phyloP scores from a whole-genome alignment of 2,329 filamentous ascomycete species.

The Biscogniauxia mediterranea region DNA sequence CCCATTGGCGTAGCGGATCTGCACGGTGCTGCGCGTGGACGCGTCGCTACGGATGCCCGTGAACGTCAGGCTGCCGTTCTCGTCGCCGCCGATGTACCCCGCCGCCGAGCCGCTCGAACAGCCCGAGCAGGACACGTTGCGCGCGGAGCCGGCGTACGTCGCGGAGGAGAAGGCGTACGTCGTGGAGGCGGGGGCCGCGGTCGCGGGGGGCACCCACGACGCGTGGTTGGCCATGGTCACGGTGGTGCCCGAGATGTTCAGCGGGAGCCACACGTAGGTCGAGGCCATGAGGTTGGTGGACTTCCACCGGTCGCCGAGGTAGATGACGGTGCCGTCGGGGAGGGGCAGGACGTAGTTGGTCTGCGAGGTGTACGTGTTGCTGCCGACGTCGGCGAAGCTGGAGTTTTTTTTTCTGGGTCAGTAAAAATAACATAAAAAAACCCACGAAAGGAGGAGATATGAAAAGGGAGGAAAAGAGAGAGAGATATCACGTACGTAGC shows the following conservation, averaged over 20 bases:
- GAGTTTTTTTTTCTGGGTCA: not conserved
- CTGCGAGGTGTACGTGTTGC: conserved; percentile 57
- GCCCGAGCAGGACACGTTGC: conserved; percentile 42
- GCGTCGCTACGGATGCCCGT: conserved; percentile 41
- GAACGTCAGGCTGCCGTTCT: conserved; percentile 46
- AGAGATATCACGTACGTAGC: conserved; percentile 26
- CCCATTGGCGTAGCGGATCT: conserved; percentile 55
- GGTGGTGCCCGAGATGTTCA: conserved; percentile 49
- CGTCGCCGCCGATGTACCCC: conserved; percentile 53
- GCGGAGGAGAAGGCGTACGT: conserved; percentile 41
- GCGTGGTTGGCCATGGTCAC: conserved; percentile 50
- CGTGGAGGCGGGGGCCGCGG: conserved; percentile 42
- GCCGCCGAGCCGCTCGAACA: conserved; percentile 49
- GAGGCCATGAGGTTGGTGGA: conserved; percentile 54
- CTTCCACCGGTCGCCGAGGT: conserved; percentile 68
- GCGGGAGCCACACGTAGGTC: conserved; percentile 63
- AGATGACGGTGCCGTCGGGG: conserved; percentile 44
- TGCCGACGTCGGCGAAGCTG: conserved; percentile 54
- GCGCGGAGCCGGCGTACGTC: conserved; percentile 43
- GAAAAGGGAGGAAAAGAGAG: too few species aligned
- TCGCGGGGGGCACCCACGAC: conserved; percentile 50
- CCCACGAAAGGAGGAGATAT: not conserved
- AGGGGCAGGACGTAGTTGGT: conserved; percentile 55
- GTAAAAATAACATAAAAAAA: too few species aligned
- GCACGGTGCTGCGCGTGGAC: conserved; percentile 47